Evolutionary conservation across 768 basidiomycete species (phyloP).

Genomic region (Brasilioporus rufonigricans): DNA sequence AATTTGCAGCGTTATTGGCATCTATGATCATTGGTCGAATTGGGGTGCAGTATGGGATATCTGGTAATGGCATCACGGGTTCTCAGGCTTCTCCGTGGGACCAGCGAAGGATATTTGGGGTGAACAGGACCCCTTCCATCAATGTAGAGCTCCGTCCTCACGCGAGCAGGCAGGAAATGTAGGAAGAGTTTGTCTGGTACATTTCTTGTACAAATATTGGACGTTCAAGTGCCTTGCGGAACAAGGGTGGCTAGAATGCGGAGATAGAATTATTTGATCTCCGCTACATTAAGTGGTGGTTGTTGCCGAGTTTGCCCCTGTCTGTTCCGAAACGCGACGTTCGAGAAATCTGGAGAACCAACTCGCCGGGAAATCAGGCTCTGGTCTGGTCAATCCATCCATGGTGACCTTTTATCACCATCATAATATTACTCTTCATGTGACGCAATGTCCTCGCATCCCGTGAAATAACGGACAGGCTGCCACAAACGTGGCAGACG

Average conservation of each 20-base stretch:
- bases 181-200: neutral
- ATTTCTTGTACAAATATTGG: neutral
- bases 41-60: constrained; percentile 25
- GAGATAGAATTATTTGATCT: neutral
- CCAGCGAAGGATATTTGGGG: constrained; percentile 10
- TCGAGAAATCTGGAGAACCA: constrained; percentile 6
- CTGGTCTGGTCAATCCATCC: neutral
- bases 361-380: neutral
- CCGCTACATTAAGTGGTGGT: neutral
- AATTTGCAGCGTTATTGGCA: constrained; percentile 48
- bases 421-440: neutral
- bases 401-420: constrained; percentile 11
- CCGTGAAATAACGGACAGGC: constrained; percentile 9
- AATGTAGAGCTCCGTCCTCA: neutral
- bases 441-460: neutral
- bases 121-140: neutral
- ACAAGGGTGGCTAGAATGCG: neutral
- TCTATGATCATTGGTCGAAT: constrained; percentile 40
- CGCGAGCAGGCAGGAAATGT: constrained; percentile 8
- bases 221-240: neutral
- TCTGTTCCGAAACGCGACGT: neutral
- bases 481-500: constrained; percentile 35
- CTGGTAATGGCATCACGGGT: constrained; percentile 28
- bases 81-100: constrained; percentile 42
- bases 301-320: neutral